Base-by-base conservation (phyloP, 768 basidiomycete genomes). In the Pulveroboletus sp. region DNA sequence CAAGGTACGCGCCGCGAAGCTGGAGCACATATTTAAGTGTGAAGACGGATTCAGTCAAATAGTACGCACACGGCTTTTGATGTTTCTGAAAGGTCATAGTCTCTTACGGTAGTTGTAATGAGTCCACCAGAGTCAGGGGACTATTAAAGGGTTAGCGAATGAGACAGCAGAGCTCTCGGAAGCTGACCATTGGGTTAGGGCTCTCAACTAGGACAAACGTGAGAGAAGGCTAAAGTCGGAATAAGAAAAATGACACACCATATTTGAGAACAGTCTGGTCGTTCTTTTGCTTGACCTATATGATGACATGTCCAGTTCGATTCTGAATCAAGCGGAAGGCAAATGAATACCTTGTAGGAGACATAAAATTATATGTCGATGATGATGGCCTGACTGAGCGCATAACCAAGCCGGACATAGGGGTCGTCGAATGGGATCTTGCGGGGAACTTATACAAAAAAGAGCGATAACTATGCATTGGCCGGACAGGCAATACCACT, bases 211-310 rank as follows among this genome's bases (percentile, higher is more conserved):
- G 47, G 6, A 35, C 47, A 37, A 49, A 32, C 11, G 2, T 61
- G 41, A 42, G 41, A 3, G 31, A 9, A 32, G 11, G 16, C 32
- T n/a, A 8, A 20, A 47, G 16, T 32, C 16, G 6, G 34, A 31
- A 40, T 19, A n/a, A 50, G 36, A 36, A 23, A n/a, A 43, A 39
- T 6, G 17, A 78, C 80, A 46, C 36, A 86, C 90, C 90, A 71
- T 95, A 99, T 80, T 97, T 99, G 61, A 99, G 75, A 23, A 95
- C 90, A 2, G 92, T 92, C 68, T 87, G 81, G 72, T 99, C 95
- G 61, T 98, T 98, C 82, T 94, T 94, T 62, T 79, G 72, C 78
- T 90, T 94, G 70, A 97, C 83, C 91, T 97, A 55, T 19, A 42
- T 39, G 53, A 17, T 40, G 51, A 51, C 56, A 49, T 62, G 62